Evolutionary conservation across 176 grass and related monocot genomes (phyloP).

Genomic region (Cocos nucifera): DNA sequence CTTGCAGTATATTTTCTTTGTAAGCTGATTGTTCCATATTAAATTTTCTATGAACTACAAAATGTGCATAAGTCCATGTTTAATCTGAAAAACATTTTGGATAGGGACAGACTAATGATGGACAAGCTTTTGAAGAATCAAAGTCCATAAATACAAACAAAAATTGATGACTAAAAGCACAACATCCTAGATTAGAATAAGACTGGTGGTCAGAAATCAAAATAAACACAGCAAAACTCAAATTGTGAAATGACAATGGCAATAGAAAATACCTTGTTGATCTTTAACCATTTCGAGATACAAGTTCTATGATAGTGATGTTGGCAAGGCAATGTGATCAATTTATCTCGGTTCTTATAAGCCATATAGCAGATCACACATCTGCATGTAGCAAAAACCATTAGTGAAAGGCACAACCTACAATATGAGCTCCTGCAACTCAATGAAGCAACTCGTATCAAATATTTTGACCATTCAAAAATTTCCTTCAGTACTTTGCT

Average conservation of each 20-base stretch:
- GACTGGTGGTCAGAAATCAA: background rate
- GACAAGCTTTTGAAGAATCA: too few relatives aligned
- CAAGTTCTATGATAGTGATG: constrained; percentile 63
- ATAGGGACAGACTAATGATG: too few relatives aligned
- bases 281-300: constrained; percentile 70
- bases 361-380: constrained; percentile 56
- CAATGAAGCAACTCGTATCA: background rate
- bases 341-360: constrained; percentile 41
- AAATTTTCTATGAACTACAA: too few relatives aligned
- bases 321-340: constrained; percentile 64
- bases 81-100: too few relatives aligned
- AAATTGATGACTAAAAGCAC: too few relatives aligned
- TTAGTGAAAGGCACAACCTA: constrained; percentile 12
- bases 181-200: background rate
- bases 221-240: background rate
- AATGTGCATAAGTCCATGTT: too few relatives aligned
- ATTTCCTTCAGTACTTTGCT: too few relatives aligned
- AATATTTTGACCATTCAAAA: background rate
- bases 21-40: too few relatives aligned
- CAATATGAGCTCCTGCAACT: background rate
- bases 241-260: background rate
- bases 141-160: too few relatives aligned
- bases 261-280: constrained; percentile 54
- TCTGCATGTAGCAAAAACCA: constrained; percentile 35
- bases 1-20: too few relatives aligned